These are phyloP conservation scores for Vachellia collinsii DNA, from an alignment of 306 rosid species.

Conservation along the genomic window DNA sequence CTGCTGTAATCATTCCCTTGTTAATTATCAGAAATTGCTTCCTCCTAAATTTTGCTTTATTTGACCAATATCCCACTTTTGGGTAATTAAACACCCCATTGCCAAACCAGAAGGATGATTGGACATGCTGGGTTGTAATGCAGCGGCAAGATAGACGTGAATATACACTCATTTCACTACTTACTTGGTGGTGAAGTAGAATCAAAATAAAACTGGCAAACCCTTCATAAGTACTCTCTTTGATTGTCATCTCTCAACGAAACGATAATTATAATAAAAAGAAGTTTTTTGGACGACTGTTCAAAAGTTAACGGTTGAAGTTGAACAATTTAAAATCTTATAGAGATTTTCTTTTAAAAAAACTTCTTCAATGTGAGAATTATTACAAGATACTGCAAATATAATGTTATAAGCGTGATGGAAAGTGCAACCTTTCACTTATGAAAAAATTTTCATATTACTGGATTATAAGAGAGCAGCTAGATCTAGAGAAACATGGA, in stretches of 20 bases:
- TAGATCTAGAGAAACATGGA: neutral
- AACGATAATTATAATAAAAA: no score
- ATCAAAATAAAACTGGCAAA: neutral
- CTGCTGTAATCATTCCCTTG: neutral
- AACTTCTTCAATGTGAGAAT: no score
- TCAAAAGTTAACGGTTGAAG: no score
- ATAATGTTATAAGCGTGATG: no score
- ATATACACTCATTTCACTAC: neutral
- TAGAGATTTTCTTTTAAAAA: no score
- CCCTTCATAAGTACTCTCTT: neutral
- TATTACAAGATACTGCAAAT: no score
- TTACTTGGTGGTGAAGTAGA: neutral
- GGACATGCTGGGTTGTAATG: neutral
- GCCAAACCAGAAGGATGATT: neutral
- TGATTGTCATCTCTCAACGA: no score
- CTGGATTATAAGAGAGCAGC: no score
- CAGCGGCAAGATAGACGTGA: neutral
- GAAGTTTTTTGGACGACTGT: no score
- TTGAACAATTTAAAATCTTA: no score
- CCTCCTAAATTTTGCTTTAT: neutral
- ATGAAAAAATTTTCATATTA: no score
- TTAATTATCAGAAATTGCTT: conserved; percentile 25
- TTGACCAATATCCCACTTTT: conserved; percentile 35
- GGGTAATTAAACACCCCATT: conserved; percentile 22
- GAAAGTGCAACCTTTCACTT: no score